Evolutionary conservation across 345 rosid species (phyloP).

Genomic region (Limnanthes douglasii): DNA sequence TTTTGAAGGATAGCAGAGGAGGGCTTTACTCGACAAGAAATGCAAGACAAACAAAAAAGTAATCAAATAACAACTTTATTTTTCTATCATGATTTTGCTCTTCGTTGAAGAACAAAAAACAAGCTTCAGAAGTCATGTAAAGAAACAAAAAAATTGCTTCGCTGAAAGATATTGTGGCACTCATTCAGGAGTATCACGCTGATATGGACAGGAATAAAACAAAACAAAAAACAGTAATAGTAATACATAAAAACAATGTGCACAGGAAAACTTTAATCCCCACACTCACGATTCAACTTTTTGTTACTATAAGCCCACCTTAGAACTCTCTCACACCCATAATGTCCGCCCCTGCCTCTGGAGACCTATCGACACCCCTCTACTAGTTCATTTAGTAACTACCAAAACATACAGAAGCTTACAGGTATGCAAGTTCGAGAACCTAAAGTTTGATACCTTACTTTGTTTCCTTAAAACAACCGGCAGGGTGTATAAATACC

Average conservation of each 20-base stretch:
- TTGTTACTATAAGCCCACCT: neutral
- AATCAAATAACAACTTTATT: too few species aligned
- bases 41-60: too few species aligned
- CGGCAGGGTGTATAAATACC: constrained; percentile 25
- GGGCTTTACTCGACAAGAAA: too few species aligned
- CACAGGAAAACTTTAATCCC: too few species aligned
- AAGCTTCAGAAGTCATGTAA: neutral
- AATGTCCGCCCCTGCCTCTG: neutral
- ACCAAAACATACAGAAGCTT: neutral
- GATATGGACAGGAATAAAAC: too few species aligned
- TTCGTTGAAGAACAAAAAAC: neutral
- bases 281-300: neutral
- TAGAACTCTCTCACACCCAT: neutral
- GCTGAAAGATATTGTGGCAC: too few species aligned
- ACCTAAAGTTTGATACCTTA: constrained; percentile 1
- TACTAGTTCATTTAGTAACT: neutral
- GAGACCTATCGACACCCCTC: neutral
- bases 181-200: too few species aligned
- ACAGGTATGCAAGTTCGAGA: neutral
- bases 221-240: too few species aligned
- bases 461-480: constrained; percentile 3
- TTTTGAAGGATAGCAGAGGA: neutral
- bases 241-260: too few species aligned
- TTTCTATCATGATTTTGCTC: neutral
- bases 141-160: neutral